Conservation (phyloP, 345 rosid genomes). For the Sisymbrium altissimum region DNA sequence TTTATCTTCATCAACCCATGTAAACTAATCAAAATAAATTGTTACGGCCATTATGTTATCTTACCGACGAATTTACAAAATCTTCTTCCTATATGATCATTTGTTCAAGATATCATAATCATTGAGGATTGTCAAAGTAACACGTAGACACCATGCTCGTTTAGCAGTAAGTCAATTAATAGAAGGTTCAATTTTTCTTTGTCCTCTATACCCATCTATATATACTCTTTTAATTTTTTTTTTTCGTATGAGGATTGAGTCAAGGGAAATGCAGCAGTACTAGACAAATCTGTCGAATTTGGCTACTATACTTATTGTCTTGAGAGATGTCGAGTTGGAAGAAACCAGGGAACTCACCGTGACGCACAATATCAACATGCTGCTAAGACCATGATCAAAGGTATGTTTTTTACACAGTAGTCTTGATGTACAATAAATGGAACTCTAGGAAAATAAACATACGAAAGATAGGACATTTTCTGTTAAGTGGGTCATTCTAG, state of each 20-base stretch:
- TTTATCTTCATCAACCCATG: background rate
- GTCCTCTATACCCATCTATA: background rate
- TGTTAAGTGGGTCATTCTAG: background rate
- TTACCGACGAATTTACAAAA: background rate
- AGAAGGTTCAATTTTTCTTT: background rate
- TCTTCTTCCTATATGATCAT: background rate
- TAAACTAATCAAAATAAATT: no score
- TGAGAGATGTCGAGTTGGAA: background rate
- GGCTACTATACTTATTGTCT: background rate
- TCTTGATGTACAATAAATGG: background rate
- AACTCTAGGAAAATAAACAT: background rate
- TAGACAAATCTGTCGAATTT: background rate
- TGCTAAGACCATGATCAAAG: background rate
- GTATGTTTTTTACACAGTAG: background rate
- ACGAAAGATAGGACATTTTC: constrained; percentile 14
- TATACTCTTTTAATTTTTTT: background rate
- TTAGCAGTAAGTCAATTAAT: background rate
- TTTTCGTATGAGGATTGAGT: background rate
- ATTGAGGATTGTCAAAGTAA: background rate
- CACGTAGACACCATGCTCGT: background rate
- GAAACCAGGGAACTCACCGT: background rate
- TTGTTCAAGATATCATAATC: background rate
- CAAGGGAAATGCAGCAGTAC: background rate
- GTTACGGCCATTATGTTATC: background rate
- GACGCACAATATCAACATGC: background rate